Base-by-base conservation (phyloP, 768 basidiomycete species). In the Serendipita indica region DNA sequence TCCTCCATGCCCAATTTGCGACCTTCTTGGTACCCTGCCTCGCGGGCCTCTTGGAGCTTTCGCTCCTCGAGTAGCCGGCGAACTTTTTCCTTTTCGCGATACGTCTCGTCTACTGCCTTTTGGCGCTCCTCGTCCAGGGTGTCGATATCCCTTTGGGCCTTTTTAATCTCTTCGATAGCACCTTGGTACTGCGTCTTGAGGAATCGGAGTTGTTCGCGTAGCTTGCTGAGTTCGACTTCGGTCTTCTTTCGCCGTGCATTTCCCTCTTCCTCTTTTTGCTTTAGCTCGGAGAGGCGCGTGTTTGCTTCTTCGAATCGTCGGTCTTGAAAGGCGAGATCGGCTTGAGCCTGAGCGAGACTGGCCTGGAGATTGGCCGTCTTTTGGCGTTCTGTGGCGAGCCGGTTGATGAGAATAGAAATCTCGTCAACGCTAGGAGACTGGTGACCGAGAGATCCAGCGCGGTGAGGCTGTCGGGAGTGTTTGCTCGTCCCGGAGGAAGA, bases 341-440 rank as follows among this genome's bases (percentile, higher is more conserved):
- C 49, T 10, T 54, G 22, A 33, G 49, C 49, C n/a, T 33, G 49
- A 10, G 49, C 32, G 10, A 54, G 22, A 12, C 16, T 12, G 32
- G 22, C 49, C 25, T 54, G 49, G 12, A 54, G 49, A 18, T 54
- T 54, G 49, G 49, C 49, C 30, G 49, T 54, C 25, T 54, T 54
- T 27, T 54, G 49, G 22, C 49, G 49, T 30, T 54, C 49, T 4
- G 25, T 22, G n/a, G 49, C 49, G 4, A 54, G 49, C 16, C 49
- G 49, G 32, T 27, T 28, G 49, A 54, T 54, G 49, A 54, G 49
- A 3, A 28, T 20, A 33, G 49, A 54, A 16, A 54, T 54, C 30
- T 54, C 49, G 49, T 54, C 49, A 10, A 33, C 25, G n/a, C 22
- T 54, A 16, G 49, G 49, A 54, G 49, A 10, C 25, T 12, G 22